Evolutionary conservation across 495 filamentous ascomycete genomes (phyloP).

Genomic region (Xylaria scruposa): DNA sequence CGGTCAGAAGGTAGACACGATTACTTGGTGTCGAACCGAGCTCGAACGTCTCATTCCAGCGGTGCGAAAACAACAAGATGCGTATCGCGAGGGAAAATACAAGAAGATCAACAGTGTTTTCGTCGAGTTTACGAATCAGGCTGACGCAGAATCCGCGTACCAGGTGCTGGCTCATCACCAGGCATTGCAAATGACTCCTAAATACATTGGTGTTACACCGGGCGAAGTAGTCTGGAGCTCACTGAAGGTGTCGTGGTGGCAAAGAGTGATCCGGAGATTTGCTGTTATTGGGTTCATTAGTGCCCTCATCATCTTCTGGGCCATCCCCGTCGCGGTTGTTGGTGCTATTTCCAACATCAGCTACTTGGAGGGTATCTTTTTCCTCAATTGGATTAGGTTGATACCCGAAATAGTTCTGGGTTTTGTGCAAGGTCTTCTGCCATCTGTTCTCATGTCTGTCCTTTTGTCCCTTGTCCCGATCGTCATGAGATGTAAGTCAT

Average conservation of each 20-base stretch:
- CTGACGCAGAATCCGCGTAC: conserved; percentile 83
- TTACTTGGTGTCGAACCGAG: conserved; percentile 88
- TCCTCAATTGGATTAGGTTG: conserved; percentile 73
- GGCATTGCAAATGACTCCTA: conserved; percentile 90
- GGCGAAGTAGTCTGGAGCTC: conserved; percentile 90
- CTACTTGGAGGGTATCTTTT: conserved; percentile 63
- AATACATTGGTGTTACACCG: conserved; percentile 85
- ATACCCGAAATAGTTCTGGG: conserved; percentile 77
- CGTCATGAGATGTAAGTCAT: conserved; percentile 65
- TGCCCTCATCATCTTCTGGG: conserved; percentile 92
- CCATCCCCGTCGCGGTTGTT: conserved; percentile 87
- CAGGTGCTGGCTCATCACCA: conserved; percentile 89
- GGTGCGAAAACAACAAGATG: conserved; percentile 75
- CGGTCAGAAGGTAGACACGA: conserved; percentile 93
- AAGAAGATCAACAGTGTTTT: conserved; percentile 78
- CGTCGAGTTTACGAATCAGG: conserved; percentile 82
- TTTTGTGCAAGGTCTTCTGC: conserved; percentile 84
- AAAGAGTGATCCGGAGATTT: conserved; percentile 74
- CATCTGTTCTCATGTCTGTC: conserved; percentile 76
- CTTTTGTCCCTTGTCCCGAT: conserved; percentile 92
- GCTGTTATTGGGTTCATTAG: conserved; percentile 72
- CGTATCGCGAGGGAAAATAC: conserved; percentile 73
- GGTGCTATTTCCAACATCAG: conserved; percentile 87
- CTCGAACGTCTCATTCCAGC: conserved; percentile 82
- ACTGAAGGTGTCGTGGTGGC: conserved; percentile 87